phyloP scores from a whole-genome alignment of 2,329 filamentous ascomycete species.

The Rutstroemia sp. region DNA sequence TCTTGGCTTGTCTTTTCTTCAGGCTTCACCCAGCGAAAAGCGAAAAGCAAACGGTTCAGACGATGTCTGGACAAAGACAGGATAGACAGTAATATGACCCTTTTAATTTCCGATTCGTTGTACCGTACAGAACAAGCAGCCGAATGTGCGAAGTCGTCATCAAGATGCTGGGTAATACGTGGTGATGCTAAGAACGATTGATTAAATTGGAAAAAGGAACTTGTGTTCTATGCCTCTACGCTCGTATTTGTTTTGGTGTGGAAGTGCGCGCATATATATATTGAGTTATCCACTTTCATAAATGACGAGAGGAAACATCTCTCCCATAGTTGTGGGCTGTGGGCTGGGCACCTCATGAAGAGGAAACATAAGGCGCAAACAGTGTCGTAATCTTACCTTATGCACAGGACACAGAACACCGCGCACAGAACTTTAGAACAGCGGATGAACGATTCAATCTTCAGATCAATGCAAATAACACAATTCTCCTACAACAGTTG shows the following conservation, averaged over 20 bases:
- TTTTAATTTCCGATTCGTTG: slow-evolving; percentile 1
- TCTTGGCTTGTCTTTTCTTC: not conserved
- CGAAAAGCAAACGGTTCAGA: not conserved
- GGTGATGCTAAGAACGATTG: not conserved
- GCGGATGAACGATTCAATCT: not conserved
- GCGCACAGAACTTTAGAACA: not conserved
- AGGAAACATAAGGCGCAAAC: not conserved
- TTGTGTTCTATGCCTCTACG: too few relatives aligned
- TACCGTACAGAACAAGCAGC: not conserved
- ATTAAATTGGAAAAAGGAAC: not conserved
- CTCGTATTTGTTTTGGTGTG: not conserved
- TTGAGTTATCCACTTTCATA: not conserved
- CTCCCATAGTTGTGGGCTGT: too few relatives aligned
- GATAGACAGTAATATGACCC: not conserved
- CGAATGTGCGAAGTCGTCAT: not conserved
- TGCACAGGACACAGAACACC: too few relatives aligned
- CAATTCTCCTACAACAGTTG: too few relatives aligned
- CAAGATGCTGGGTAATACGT: not conserved
- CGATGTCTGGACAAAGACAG: not conserved
- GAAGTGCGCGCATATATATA: not conserved
- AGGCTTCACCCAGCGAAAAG: not conserved
- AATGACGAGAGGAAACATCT: too few relatives aligned
- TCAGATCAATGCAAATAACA: too few relatives aligned
- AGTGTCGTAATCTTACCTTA: not conserved
- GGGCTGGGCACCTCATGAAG: not conserved